phyloP scores from a whole-genome alignment of 148 eudicot species.

The Camellia sinensis region DNA sequence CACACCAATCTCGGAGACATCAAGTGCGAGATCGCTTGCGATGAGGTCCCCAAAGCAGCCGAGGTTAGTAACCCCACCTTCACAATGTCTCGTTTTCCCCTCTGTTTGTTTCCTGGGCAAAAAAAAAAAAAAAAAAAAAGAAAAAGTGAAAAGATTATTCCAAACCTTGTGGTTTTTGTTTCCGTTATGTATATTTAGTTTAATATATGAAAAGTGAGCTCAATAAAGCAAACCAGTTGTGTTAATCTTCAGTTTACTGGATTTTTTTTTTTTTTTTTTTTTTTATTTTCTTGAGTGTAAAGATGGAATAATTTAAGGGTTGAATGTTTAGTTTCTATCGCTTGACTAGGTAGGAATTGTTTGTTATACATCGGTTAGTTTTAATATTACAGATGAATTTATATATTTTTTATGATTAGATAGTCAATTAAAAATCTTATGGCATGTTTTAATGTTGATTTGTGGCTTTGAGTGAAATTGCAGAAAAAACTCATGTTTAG shows the following conservation, averaged over 20 bases:
- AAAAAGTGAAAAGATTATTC: background rate
- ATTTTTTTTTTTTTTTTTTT: background rate
- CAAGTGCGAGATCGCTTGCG: conserved; percentile 84
- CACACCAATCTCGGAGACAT: conserved; percentile 91
- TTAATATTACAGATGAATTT: background rate
- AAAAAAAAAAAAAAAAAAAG: too few relatives aligned
- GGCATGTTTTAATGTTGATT: background rate
- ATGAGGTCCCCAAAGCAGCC: conserved; percentile 79
- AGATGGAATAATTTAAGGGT: background rate
- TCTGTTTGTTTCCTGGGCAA: background rate
- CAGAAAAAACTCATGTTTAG: background rate
- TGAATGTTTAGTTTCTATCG: background rate
- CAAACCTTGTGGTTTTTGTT: background rate
- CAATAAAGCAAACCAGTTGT: background rate
- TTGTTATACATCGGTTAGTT: background rate
- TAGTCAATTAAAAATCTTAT: background rate
- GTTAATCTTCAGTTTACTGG: background rate
- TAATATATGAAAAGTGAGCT: background rate
- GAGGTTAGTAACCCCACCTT: conserved; percentile 37
- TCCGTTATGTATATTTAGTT: background rate
- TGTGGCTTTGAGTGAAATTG: background rate
- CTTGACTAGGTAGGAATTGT: background rate
- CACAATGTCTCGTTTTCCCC: background rate
- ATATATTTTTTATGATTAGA: background rate
- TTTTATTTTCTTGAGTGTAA: background rate